phyloP scores from a whole-genome alignment of 495 filamentous ascomycete species.

The Neurospora sp. region DNA sequence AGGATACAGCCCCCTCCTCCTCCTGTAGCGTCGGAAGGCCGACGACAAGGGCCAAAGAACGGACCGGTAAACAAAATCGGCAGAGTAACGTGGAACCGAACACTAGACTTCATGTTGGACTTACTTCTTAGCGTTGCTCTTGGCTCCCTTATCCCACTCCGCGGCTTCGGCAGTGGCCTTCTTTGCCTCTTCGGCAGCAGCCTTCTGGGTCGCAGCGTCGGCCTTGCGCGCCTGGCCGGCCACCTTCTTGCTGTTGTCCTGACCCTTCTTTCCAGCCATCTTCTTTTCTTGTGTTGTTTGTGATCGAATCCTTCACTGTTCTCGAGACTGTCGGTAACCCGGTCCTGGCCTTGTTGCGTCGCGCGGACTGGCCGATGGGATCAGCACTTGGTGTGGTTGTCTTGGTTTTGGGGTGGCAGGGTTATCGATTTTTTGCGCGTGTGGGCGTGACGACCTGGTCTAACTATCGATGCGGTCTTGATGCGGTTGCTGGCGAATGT shows the following conservation, averaged over 20 bases:
- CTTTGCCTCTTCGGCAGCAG: slow-evolving; percentile 59
- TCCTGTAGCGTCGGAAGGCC: background rate
- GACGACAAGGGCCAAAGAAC: background rate
- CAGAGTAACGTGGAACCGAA: background rate
- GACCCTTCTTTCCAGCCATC: slow-evolving; percentile 51
- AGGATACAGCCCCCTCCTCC: background rate
- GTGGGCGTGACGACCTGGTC: background rate
- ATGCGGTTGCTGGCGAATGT: background rate
- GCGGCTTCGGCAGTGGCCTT: slow-evolving; percentile 57
- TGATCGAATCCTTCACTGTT: background rate
- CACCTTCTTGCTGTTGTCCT: slow-evolving; percentile 81
- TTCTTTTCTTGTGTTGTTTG: slow-evolving; percentile 50
- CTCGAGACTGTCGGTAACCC: background rate
- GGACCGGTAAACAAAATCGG: background rate
- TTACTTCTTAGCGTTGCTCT: slow-evolving; percentile 78
- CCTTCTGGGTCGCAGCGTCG: slow-evolving; percentile 69
- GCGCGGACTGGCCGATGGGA: background rate
- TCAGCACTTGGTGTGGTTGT: background rate
- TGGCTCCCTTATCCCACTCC: slow-evolving; percentile 79
- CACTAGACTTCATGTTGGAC: slow-evolving; percentile 15
- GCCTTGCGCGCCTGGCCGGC: slow-evolving; percentile 90
- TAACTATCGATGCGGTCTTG: background rate
- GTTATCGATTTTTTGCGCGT: background rate
- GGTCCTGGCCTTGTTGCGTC: background rate
- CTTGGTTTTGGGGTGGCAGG: background rate